Percentiles rank a stretch among this genome's conserved stretches.
Conservation (phyloP, 257 asterid genomes). For the Solanum neorickii region DNA sequence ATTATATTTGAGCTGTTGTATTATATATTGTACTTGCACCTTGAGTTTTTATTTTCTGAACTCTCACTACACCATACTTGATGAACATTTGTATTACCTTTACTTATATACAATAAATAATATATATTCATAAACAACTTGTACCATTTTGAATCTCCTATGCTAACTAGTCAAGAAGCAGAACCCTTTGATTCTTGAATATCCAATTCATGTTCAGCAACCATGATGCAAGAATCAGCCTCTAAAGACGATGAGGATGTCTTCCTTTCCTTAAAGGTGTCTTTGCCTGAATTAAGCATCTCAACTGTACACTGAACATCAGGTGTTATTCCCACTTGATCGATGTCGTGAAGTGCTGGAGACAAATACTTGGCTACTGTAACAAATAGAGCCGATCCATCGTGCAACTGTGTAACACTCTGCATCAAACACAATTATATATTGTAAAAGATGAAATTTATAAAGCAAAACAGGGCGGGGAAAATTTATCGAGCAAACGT, state of each 20-base stretch:
- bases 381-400: conserved; percentile 85
- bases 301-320: conserved; percentile 73
- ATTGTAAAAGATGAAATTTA: not conserved
- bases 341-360: conserved; percentile 89
- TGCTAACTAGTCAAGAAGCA: conserved; percentile 32
- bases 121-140: not conserved
- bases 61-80: not conserved
- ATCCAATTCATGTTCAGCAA: conserved; percentile 85
- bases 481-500: not conserved
- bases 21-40: not conserved
- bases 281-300: conserved; percentile 40
- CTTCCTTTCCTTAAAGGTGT: conserved; percentile 22
- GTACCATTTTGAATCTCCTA: not conserved
- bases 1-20: not conserved
- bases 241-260: conserved; percentile 44
- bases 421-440: conserved; percentile 13
- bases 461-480: not conserved
- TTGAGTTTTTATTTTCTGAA: not conserved
- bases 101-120: not conserved
- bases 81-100: not conserved
- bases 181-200: conserved; percentile 50
- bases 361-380: conserved; percentile 88
- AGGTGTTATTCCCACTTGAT: conserved; percentile 82
- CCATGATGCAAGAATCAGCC: conserved; percentile 72
- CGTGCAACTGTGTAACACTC: conserved; percentile 86